Percentiles rank a stretch among this genome's conserved stretches.
phyloP scores from a whole-genome alignment of 257 asterid species.

The Solanum dulcamara region DNA sequence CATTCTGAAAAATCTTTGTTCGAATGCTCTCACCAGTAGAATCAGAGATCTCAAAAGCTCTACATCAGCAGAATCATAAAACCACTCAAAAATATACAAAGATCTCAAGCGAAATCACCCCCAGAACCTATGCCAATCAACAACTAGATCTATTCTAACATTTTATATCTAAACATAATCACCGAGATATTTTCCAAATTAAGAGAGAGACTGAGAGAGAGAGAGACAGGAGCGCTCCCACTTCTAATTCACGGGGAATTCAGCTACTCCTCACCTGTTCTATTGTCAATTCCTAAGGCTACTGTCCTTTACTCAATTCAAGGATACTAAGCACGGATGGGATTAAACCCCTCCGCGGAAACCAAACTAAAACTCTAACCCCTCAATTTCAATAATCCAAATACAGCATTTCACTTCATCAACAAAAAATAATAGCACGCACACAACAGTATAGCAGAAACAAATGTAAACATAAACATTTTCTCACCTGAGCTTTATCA shows the following conservation, averaged over 20 bases:
- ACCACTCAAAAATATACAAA: neutral
- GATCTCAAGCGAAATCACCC: neutral
- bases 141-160: neutral
- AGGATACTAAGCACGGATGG: neutral
- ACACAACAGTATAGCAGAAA: neutral
- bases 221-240: neutral
- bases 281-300: neutral
- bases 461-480: neutral
- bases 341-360: neutral
- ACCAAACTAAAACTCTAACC: neutral
- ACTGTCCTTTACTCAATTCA: neutral
- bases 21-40: neutral
- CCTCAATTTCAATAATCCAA: neutral
- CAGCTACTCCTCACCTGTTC: neutral
- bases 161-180: neutral
- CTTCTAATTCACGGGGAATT: neutral
- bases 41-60: neutral
- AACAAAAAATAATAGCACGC: neutral
- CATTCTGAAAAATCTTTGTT: neutral
- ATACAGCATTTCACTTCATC: neutral
- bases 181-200: neutral
- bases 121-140: neutral
- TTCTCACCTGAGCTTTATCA: conserved; percentile 92
- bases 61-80: neutral
- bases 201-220: neutral